Percentiles rank a stretch among this genome's conserved stretches.
These are phyloP conservation scores for Dioscorea zingiberensis DNA, from an alignment of 106 monocot genomes.

Conservation along the genomic window DNA sequence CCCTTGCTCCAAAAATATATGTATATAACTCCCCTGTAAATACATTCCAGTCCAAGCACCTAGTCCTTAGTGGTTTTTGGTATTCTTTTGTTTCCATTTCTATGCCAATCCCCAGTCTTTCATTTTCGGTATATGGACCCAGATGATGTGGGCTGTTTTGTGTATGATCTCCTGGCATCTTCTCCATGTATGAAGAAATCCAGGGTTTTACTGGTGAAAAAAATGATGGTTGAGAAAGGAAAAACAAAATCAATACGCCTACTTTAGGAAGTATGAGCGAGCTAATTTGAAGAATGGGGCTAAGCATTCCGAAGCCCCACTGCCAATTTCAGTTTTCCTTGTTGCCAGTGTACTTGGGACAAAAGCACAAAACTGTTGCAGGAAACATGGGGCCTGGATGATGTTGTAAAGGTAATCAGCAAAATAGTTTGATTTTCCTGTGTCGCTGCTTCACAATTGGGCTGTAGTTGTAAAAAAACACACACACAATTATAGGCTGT, in stretches of 20 bases:
- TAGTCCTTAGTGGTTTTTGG: too few relatives aligned
- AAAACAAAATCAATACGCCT: constrained; percentile 72
- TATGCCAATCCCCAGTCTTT: background rate
- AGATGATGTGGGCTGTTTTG: constrained; percentile 99
- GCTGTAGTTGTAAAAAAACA: too few relatives aligned
- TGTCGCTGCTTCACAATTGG: too few relatives aligned
- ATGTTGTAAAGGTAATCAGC: constrained; percentile 69
- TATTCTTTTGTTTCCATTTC: too few relatives aligned
- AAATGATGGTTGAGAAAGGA: constrained; percentile 51
- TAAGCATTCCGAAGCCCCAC: constrained; percentile 42
- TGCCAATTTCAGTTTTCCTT: constrained; percentile 89
- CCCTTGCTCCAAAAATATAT: too few relatives aligned
- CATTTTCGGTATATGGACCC: constrained; percentile 1
- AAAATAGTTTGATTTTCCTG: too few relatives aligned
- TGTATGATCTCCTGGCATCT: constrained; percentile 77
- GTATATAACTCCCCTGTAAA: too few relatives aligned
- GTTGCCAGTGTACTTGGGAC: constrained; percentile 85
- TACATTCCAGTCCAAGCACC: too few relatives aligned
- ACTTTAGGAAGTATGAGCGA: constrained; percentile 80
- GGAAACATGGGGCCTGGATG: constrained; percentile 88
- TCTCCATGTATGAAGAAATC: constrained; percentile 66
- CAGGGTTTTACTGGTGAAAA: constrained; percentile 30
- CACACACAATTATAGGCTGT: too few relatives aligned
- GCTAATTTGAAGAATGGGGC: constrained; percentile 60
- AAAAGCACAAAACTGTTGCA: constrained; percentile 71